These are phyloP conservation scores for Chlorella sp. DNA, from an alignment of 139 green algal genomes.

Conservation along the genomic window DNA sequence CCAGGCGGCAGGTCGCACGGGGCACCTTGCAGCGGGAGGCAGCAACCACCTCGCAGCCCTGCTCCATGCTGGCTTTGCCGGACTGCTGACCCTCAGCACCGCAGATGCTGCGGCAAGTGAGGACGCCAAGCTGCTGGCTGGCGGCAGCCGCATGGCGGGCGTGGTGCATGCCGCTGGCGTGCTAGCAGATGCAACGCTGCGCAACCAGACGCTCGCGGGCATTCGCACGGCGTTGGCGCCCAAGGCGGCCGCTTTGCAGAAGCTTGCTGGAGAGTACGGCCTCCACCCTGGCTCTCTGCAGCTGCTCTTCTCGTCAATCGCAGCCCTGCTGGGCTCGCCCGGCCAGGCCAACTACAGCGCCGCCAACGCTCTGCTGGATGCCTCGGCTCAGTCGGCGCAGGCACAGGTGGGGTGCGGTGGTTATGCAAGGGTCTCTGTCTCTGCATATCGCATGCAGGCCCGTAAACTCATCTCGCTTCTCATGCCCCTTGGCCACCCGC, in stretches of 20 bases:
- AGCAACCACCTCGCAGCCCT: constrained; percentile 4
- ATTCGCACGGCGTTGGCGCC: constrained; percentile 51
- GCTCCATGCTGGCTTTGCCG: not conserved
- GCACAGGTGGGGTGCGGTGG: not conserved
- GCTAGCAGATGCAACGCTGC: constrained; percentile 68
- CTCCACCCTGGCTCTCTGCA: constrained; percentile 27
- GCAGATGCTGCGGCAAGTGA: constrained; percentile 32
- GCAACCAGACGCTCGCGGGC: constrained; percentile 52
- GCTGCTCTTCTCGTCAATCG: constrained; percentile 62
- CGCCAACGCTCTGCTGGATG: constrained; percentile 55
- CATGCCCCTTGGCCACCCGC: not conserved
- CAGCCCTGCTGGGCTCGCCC: constrained; percentile 53
- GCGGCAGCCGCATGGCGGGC: constrained; percentile 45
- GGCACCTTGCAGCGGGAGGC: constrained; percentile 21
- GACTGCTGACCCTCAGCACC: constrained; percentile 24
- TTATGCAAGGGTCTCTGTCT: not conserved
- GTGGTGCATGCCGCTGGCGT: constrained; percentile 80
- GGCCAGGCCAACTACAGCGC: constrained; percentile 67
- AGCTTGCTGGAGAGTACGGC: not conserved
- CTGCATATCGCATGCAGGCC: not conserved
- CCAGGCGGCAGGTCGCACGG: constrained; percentile 56
- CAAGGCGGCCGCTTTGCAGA: constrained; percentile 29
- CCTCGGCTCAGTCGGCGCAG: constrained; percentile 5
- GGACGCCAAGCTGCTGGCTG: constrained; percentile 44
- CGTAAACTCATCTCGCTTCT: not conserved